Conservation (phyloP, 352 stramenopile species). For the Pythium folliculosum region DNA sequence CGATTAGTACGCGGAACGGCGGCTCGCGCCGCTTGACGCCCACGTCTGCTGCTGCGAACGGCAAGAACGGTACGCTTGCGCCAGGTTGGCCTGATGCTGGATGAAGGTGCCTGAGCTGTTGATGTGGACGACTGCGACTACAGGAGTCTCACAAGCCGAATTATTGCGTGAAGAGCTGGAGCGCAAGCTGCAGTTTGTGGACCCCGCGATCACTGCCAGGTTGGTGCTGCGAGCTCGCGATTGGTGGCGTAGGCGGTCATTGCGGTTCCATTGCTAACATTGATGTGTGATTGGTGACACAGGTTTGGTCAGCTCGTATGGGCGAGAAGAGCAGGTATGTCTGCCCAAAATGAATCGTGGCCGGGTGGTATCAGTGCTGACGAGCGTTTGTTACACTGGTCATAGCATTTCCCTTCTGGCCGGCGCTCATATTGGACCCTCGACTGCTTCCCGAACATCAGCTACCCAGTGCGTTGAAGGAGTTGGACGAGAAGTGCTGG, state of each 20-base stretch:
- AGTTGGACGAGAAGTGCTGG: slow-evolving; percentile 21
- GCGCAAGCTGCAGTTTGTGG: slow-evolving; percentile 12
- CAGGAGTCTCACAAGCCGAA: slow-evolving; percentile 1
- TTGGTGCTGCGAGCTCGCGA: background rate
- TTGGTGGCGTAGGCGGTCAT: no score
- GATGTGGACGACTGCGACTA: background rate
- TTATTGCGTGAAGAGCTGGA: slow-evolving; percentile 14
- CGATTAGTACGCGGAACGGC: slow-evolving; percentile 18
- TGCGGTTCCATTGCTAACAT: background rate
- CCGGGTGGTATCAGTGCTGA: background rate
- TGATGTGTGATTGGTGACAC: background rate
- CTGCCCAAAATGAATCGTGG: background rate
- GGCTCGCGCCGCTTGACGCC: slow-evolving; percentile 12
- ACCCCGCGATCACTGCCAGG: slow-evolving; percentile 14
- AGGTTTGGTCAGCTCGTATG: slow-evolving; percentile 21
- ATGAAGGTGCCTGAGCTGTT: no score
- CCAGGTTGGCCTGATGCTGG: background rate
- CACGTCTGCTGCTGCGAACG: slow-evolving; percentile 1
- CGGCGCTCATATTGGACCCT: slow-evolving; percentile 21
- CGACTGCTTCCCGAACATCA: slow-evolving; percentile 13
- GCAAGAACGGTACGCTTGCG: background rate
- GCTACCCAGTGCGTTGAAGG: slow-evolving; percentile 14
- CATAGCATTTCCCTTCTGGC: slow-evolving; percentile 21
- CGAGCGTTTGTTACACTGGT: background rate
- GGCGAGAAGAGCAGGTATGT: slow-evolving; percentile 15